Conservation (phyloP, 208 protist genomes). For the Vickermania spadyakhi region DNA sequence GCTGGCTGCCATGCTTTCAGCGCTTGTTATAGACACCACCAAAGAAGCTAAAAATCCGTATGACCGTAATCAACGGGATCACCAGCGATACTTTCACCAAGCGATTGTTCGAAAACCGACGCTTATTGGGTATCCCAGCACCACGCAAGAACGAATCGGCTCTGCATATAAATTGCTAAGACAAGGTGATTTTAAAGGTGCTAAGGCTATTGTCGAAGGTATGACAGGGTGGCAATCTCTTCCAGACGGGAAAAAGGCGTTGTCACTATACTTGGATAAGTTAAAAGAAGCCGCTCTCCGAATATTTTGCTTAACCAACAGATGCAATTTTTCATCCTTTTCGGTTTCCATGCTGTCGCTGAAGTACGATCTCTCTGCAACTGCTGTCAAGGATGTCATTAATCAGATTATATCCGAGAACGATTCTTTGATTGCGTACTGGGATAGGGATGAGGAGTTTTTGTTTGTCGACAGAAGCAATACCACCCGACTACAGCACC, state of each 20-base stretch:
- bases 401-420: conserved; percentile 70
- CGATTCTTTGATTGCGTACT: conserved; percentile 66
- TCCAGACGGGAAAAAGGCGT: conserved; percentile 32
- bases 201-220: conserved; percentile 43
- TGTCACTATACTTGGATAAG: conserved; percentile 31
- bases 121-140: conserved; percentile 48
- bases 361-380: conserved; percentile 65
- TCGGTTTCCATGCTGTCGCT: conserved; percentile 62
- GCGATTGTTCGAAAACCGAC: conserved; percentile 32
- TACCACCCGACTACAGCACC: conserved; percentile 69
- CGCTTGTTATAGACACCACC: conserved; percentile 56
- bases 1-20: conserved; percentile 66
- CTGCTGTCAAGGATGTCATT: conserved; percentile 46
- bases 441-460: conserved; percentile 77
- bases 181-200: conserved; percentile 50
- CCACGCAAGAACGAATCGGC: conserved; percentile 52
- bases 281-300: conserved; percentile 69
- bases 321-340: conserved; percentile 68
- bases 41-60: conserved; percentile 77
- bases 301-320: conserved; percentile 72
- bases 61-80: conserved; percentile 30
- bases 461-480: conserved; percentile 77
- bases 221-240: conserved; percentile 59
- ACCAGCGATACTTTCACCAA: conserved; percentile 64
- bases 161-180: conserved; percentile 61